Base-by-base conservation (phyloP, 129 eudicot species). In the Flaveria bidentis region DNA sequence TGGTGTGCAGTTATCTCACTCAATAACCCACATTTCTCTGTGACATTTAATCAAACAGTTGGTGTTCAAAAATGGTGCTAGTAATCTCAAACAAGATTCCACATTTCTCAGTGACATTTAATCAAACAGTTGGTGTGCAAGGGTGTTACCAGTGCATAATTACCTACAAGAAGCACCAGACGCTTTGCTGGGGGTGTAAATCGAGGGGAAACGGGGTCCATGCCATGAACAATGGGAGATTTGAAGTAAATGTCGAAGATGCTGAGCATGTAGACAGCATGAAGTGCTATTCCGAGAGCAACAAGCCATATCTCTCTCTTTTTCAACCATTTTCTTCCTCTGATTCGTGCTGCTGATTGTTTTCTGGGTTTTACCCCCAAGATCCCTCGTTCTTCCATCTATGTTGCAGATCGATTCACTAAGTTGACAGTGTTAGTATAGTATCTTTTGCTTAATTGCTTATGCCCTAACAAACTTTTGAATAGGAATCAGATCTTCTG, bases 201-300 rank as follows among this genome's bases (percentile, higher is more conserved):
- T 13, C 91, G 84, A 41, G 99, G 99, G 9, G 67, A 17, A 50
- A 95, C 99, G 45, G 96, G 97, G 15, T 89, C 95, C 99, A 95
- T 95, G 88, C 99, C 99, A 67, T 95, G 99, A 56, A 95, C 99
- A 46, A 95, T 95, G 0, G 99, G 99, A 56, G 93, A 81, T 81
- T 95, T 95, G 92, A 95, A 95, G 81, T 91, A 95, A 60, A 95
- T 95, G 68, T 95, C 99, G 87, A 95, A 95, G 64, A 95, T 95
- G 82, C 99, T 91, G 83, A 91, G 91, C 99, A 95, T 91, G 83
- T 95, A 95, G 13, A 91, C 92, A 42, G 99, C 97, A 86, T 95
- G 99, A 22, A 95, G 93, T 30, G 89, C 50, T 2, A 95, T 86
- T 3, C 99, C 99, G 46, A 95, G 85, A 7, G 87, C 73, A 41